A percentile compares a stretch with the other conserved stretches of the same genome.
These are phyloP conservation scores for Colletotrichum sojae DNA, from an alignment of 2,329 filamentous ascomycete genomes.

Conservation along the genomic window DNA sequence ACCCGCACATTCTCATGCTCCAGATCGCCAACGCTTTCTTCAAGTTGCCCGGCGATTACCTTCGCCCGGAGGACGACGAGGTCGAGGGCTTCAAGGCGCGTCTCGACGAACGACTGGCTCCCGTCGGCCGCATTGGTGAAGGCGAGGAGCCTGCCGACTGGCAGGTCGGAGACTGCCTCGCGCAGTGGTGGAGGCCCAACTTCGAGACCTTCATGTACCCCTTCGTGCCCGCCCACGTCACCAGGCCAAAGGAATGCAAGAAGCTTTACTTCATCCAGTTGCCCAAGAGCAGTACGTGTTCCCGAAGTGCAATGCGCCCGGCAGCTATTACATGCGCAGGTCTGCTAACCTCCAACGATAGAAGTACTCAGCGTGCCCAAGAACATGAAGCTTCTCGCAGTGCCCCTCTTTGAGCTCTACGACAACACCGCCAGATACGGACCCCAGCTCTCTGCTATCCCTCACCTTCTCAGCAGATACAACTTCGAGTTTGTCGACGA, in stretches of 20 bases:
- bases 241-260: conserved; percentile 98
- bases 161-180: conserved; percentile 94
- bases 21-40: conserved; percentile 99
- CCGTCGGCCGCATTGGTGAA: conserved; percentile 88
- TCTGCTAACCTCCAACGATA: conserved; percentile 55
- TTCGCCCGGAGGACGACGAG: conserved; percentile 90
- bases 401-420: conserved; percentile 97
- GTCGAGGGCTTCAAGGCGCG: conserved; percentile 94
- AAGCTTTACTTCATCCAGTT: conserved; percentile 98
- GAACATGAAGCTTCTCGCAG: conserved; percentile 99
- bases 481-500: conserved; percentile 99
- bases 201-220: conserved; percentile 99
- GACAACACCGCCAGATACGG: conserved; percentile 97
- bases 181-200: conserved; percentile 99
- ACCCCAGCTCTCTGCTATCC: conserved; percentile 95
- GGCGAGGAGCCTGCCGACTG: conserved; percentile 76
- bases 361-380: conserved; percentile 97
- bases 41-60: conserved; percentile 97
- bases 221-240: conserved; percentile 96
- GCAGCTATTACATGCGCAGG: not conserved
- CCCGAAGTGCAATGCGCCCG: conserved; percentile 11
- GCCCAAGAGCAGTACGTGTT: conserved; percentile 83
- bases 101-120: conserved; percentile 92
- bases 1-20: conserved; percentile 98
- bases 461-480: conserved; percentile 93